Percentiles rank a stretch among this genome's conserved stretches.
These are phyloP conservation scores for Pseudocercospora musae DNA, from an alignment of 2,329 filamentous ascomycete species.

Conservation along the genomic window DNA sequence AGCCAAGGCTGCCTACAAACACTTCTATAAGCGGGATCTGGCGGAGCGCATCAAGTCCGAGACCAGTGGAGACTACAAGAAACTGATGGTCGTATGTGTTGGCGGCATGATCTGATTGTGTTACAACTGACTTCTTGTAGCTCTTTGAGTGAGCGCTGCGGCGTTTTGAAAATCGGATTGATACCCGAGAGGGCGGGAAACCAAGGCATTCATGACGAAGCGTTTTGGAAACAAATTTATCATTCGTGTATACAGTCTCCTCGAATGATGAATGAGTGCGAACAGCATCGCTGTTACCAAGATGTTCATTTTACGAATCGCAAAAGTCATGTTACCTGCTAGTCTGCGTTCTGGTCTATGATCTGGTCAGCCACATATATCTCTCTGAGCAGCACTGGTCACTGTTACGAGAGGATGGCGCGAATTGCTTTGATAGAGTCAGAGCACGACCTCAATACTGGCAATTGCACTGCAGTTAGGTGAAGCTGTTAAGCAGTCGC, in stretches of 20 bases:
- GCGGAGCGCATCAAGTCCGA: slow-evolving; percentile 71
- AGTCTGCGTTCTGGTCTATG: too few species aligned
- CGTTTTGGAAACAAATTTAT: neutral
- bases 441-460: neutral
- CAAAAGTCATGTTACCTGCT: neutral
- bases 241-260: neutral
- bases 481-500: neutral
- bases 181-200: slow-evolving; percentile 16
- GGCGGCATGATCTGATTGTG: slow-evolving; percentile 10
- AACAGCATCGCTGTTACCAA: neutral
- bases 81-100: slow-evolving; percentile 63
- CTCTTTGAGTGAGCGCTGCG: slow-evolving; percentile 19
- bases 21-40: slow-evolving; percentile 66
- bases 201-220: neutral
- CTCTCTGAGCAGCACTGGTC: neutral
- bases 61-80: slow-evolving; percentile 74
- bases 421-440: neutral
- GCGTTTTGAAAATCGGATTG: slow-evolving; percentile 5
- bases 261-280: neutral
- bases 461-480: neutral
- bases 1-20: slow-evolving; percentile 73
- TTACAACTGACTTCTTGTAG: slow-evolving; percentile 18
- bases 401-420: neutral
- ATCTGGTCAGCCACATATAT: too few species aligned
- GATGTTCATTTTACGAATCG: neutral